Evolutionary conservation across 2,329 filamentous ascomycete genomes (phyloP).

Genomic region (Thielaviopsis populi): DNA sequence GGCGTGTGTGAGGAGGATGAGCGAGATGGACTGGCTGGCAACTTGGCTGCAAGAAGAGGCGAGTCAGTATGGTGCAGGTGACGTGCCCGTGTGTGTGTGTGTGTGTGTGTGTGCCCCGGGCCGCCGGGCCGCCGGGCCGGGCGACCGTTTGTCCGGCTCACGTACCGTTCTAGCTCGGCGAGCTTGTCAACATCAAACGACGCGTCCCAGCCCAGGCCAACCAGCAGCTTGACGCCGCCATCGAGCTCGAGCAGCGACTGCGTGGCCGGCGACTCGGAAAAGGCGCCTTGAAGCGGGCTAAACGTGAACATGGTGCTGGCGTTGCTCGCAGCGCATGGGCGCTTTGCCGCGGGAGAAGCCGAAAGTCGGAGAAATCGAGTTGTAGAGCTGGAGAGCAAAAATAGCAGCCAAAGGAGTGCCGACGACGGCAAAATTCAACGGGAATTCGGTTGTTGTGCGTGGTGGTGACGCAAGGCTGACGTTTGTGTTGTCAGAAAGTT

Average conservation of each 20-base stretch:
- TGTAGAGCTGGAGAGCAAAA: too few species aligned
- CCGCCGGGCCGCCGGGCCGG: too few species aligned
- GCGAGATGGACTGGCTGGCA: conserved; percentile 57
- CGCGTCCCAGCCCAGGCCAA: conserved; percentile 95
- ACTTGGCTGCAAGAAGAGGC: conserved; percentile 48
- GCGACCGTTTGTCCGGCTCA: too few species aligned
- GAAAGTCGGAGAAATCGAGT: neutral
- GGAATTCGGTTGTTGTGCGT: neutral
- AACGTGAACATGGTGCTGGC: conserved; percentile 74
- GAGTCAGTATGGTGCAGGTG: conserved; percentile 16
- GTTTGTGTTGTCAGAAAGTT: neutral
- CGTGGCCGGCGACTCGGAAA: conserved; percentile 71
- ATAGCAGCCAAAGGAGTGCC: neutral
- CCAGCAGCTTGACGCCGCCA: conserved; percentile 85
- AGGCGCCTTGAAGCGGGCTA: conserved; percentile 78
- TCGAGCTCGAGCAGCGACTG: conserved; percentile 96
- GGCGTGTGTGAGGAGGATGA: conserved; percentile 88
- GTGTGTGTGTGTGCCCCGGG: too few species aligned
- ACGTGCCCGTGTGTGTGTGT: too few species aligned
- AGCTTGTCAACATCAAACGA: conserved; percentile 71
- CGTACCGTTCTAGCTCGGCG: conserved; percentile 72
- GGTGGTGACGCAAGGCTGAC: neutral
- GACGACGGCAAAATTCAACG: neutral
- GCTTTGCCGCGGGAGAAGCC: neutral
- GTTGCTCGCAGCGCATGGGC: neutral